Base-by-base conservation (phyloP, 345 rosid genomes). In the Citrus australasica region DNA sequence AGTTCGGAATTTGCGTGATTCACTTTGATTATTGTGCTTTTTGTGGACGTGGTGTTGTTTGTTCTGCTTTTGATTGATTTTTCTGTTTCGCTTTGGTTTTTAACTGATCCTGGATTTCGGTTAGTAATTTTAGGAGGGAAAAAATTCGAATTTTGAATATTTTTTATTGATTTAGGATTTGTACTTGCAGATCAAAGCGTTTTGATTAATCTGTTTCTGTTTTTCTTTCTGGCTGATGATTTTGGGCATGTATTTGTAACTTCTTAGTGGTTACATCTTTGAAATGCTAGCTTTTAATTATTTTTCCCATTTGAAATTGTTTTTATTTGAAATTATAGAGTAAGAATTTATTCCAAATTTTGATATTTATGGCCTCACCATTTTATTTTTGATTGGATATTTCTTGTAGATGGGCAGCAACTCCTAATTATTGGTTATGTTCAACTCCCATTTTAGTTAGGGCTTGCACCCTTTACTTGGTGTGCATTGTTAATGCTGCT, bases 141-240 rank as follows among this genome's bases (percentile, higher is more conserved):
- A 46, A 58, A 42, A 63, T 24, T 68, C 64, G 11, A 65, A 62
- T 21, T 46, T 79, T 83, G 37, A 67, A 76, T 24, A 67, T 3
- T 65, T 55, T 42, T 58, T 76, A 42, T 22, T 63, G 46, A 56
- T 58, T 70, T 27, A 40, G 56, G 7, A 63, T 80, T 70, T 70
- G 21, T 67, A 60, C 70, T 64, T 37, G 42, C 46, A 76, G 85
- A 79, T 87, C 86, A 77, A 35, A 77, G 56, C 72, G 27, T 25
- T 75, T 67, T 55, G 56, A 4, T 71, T 71, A 10, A 11, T 37
- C 40, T 46, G 13, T 67, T 78, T 51, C 61, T 75, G 56, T 73
- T 71, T 56, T 77, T 30, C 38, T 66, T 8, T 37, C 16, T 35
- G 53, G 24, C 7, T 74, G 69, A 37, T 22, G 55, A 55, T 21